A percentile compares a stretch with the other conserved stretches of the same genome.
These are phyloP conservation scores for Dendrobium officinale DNA, from an alignment of 106 monocot genomes.

Conservation along the genomic window DNA sequence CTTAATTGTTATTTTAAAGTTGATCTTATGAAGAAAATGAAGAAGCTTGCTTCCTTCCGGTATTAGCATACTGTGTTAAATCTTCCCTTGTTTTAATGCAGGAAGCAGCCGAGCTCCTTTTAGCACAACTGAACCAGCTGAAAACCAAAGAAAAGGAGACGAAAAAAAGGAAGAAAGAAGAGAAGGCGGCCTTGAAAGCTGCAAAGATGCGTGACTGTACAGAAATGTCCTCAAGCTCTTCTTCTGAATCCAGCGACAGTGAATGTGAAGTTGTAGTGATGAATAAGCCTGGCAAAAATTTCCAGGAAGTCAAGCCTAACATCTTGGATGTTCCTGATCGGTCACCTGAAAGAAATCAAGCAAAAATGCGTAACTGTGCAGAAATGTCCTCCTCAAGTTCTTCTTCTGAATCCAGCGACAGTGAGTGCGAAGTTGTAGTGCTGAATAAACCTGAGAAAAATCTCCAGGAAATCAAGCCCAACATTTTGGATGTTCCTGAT, in stretches of 20 bases:
- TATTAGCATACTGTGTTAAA: background rate
- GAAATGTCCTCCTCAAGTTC: constrained; percentile 28
- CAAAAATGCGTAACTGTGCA: background rate
- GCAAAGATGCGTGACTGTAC: constrained; percentile 15
- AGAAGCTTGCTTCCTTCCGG: no score
- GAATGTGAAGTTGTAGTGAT: constrained; percentile 48
- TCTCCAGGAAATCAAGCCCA: background rate
- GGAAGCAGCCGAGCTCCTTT: constrained; percentile 48
- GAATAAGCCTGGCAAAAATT: background rate
- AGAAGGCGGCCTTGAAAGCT: constrained; percentile 27
- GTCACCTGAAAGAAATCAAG: background rate
- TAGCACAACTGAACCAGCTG: constrained; percentile 42
- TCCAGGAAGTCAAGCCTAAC: background rate
- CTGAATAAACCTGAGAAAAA: background rate
- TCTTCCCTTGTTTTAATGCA: constrained; percentile 7
- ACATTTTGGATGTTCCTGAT: background rate
- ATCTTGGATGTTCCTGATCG: background rate
- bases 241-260: constrained; percentile 76
- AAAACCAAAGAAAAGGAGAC: constrained; percentile 43
- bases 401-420: constrained; percentile 77
- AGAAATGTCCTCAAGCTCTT: constrained; percentile 22
- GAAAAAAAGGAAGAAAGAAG: constrained; percentile 38
- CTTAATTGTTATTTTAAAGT: no score
- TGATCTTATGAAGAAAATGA: no score
- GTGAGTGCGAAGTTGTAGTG: constrained; percentile 48